A percentile compares a stretch with the other conserved stretches of the same genome.
Conservation (phyloP, 345 rosid genomes). For the Physaria fendleri region DNA sequence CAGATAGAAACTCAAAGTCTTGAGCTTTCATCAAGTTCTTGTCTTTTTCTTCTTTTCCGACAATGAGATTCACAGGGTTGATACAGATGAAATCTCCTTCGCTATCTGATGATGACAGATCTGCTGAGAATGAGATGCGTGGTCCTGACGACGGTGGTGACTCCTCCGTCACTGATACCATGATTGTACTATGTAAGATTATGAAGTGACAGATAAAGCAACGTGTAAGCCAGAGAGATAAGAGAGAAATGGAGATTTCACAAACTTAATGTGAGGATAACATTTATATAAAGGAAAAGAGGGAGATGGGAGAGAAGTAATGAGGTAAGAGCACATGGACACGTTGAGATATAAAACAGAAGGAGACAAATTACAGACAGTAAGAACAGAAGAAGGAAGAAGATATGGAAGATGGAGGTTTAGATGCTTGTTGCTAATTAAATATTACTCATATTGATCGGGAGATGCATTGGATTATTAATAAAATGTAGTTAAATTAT, state of each 20-base stretch:
- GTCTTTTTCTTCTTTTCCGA: conserved; percentile 18
- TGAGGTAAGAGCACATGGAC: conserved; percentile 30
- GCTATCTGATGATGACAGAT: conserved; percentile 40
- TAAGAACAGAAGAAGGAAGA: conserved; percentile 24
- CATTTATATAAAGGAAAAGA: not conserved
- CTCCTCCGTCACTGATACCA: conserved; percentile 16
- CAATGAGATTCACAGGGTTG: conserved; percentile 33
- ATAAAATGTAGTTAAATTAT: not conserved
- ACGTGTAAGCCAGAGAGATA: not conserved
- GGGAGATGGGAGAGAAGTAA: not conserved
- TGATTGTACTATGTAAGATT: not conserved
- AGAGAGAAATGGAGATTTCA: conserved; percentile 13
- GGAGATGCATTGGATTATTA: conserved; percentile 9
- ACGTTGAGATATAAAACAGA: conserved; percentile 25
- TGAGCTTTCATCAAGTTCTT: conserved; percentile 37
- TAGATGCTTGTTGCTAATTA: conserved; percentile 12
- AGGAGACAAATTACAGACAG: conserved; percentile 27
- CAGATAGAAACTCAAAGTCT: conserved; percentile 80
- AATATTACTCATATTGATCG: not conserved
- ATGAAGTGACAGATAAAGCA: conserved; percentile 6
- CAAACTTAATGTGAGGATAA: conserved; percentile 10
- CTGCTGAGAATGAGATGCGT: conserved; percentile 83
- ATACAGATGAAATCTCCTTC: conserved; percentile 55
- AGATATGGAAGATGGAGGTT: conserved; percentile 12
- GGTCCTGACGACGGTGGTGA: conserved; percentile 42